Evolutionary conservation across 2,329 filamentous ascomycete species (phyloP), one percentile per base, ranked within the genome.

Genomic region (Hypoxylon sp.): DNA sequence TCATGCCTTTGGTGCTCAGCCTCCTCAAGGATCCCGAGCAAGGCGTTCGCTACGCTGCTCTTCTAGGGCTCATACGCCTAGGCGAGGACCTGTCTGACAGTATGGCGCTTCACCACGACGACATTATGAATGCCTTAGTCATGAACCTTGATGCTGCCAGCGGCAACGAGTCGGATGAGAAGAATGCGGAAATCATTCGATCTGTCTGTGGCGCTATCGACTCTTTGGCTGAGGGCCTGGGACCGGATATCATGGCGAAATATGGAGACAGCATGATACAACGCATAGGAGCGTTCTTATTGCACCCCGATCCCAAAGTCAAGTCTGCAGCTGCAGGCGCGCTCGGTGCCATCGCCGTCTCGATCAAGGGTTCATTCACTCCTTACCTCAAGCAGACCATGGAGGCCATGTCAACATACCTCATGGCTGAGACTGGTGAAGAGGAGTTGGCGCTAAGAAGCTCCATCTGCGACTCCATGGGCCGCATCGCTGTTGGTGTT

Each of bases 61-160:
- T 98, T 47, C 91, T 97, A 67, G 91, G 93, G 60, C 88, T 97
- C 65, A 93, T 95, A 66, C 89, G 94, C 74, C 84, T 99, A 49
- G 94, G 94, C 46, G 95, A 98, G 75, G 94, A 98, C 75, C 88
- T 98, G 69, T 90, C 93, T 5, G 94, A 97, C 71, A 94, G 97
- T 75, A 89, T 98, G 76, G 88, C 89, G 71, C 89, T 91, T 59
- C 90, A 96, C 79, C 95, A 98, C 77, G 89, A 91, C 70, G 86
- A 88, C 59, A 87, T 99, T 66, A 91, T 99, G 75, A 89, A 91
- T 15, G 87, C 92, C 28, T 85, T 98, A 19, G 85, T 97, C 71
- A 90, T 92, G 83, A 97, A 97, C 81, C 87, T 97, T 60, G 92
- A 96, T 74, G 87, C 92, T 65, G 92, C 94, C 46, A 89, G 88